These are phyloP conservation scores for Heliophila coronopifolia DNA, from an alignment of 441 rosid species.

Conservation along the genomic window DNA sequence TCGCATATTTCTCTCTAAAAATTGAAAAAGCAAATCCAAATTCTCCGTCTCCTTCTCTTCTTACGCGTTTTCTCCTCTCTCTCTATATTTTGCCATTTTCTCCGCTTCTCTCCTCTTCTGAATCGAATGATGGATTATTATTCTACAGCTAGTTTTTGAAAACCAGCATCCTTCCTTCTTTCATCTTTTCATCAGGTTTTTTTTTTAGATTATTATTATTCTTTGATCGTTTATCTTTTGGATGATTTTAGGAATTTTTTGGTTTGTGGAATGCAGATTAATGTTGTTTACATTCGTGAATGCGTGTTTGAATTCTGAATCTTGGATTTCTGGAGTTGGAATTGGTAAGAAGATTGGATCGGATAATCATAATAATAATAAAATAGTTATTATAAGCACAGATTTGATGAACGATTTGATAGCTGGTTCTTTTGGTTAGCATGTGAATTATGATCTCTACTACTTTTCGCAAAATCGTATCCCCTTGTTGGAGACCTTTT, in stretches of 20 bases:
- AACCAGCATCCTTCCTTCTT: conserved; percentile 1
- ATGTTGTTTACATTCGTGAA: conserved; percentile 60
- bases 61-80: conserved; percentile 31
- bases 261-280: conserved; percentile 52
- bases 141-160: conserved; percentile 21
- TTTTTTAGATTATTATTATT: too few species aligned
- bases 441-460: conserved; percentile 82
- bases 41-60: conserved; percentile 33
- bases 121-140: conserved; percentile 28
- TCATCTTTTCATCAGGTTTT: conserved; percentile 29
- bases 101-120: not conserved
- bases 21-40: conserved; percentile 29
- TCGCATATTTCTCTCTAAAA: conserved; percentile 9
- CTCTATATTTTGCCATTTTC: conserved; percentile 1
- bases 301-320: conserved; percentile 51
- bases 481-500: conserved; percentile 85
- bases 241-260: too few species aligned
- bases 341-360: conserved; percentile 37
- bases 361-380: too few species aligned
- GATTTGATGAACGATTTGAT: conserved; percentile 45
- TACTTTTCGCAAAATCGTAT: conserved; percentile 56
- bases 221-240: not conserved
- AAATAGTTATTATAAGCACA: conserved; percentile 31
- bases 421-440: conserved; percentile 59
- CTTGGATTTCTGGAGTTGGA: conserved; percentile 39